Conservation (phyloP, 352 stramenopile genomes). For the Pythium angustatum region DNA sequence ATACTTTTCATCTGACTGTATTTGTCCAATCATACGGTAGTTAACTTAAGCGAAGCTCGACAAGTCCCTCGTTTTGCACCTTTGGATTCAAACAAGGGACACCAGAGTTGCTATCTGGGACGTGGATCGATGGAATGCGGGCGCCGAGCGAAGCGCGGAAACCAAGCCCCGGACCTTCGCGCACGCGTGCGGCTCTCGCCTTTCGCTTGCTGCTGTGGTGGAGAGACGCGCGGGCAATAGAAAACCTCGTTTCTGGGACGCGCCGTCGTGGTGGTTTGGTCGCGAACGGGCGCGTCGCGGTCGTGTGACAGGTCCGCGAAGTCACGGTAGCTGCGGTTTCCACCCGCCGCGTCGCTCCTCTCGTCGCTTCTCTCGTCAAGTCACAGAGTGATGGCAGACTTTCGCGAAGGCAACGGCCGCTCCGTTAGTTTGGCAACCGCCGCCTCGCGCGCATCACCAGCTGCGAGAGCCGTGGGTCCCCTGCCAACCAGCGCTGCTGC, state of each 20-base stretch:
- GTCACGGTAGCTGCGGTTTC: not conserved
- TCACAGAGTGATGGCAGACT: conserved; percentile 5
- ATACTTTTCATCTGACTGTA: not conserved
- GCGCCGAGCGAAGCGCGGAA: not conserved
- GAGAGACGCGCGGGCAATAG: not conserved
- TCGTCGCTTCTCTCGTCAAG: not conserved
- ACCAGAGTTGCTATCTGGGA: conserved; percentile 11
- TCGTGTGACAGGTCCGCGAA: conserved; percentile 11
- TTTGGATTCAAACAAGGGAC: conserved; percentile 7
- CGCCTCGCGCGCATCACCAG: conserved; percentile 8
- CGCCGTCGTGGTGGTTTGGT: not conserved
- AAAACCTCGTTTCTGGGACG: conserved; percentile 10
- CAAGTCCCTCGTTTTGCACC: not conserved
- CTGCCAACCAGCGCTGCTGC: not conserved
- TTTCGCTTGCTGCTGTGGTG: not conserved
- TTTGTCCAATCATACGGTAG: conserved; percentile 1
- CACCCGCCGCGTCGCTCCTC: conserved; percentile 1
- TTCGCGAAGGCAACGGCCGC: not conserved
- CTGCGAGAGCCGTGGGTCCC: conserved; percentile 9
- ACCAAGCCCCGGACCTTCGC: not conserved
- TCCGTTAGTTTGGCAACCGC: not conserved
- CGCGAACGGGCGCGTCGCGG: conserved; percentile 7
- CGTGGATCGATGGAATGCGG: conserved; percentile 11
- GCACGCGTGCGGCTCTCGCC: not conserved
- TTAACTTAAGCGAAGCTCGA: not conserved